Conservation (phyloP, 441 rosid genomes). For the Populus hybrid region DNA sequence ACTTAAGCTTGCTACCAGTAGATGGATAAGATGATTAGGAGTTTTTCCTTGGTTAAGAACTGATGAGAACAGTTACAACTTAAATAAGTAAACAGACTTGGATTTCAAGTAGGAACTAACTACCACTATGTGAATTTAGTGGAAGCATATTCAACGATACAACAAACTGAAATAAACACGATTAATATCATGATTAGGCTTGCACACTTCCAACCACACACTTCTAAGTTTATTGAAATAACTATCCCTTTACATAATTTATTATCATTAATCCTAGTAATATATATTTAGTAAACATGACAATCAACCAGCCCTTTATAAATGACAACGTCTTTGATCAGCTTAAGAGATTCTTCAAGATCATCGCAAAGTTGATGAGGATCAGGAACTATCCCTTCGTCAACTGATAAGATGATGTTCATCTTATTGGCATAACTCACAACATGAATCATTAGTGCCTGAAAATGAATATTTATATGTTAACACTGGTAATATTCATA, state of each 20-base stretch:
- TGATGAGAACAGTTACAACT: no score
- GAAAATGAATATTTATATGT: neutral
- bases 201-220: neutral
- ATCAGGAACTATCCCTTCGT: constrained; percentile 31
- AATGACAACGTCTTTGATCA: constrained; percentile 26
- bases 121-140: no score
- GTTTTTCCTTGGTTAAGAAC: no score
- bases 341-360: constrained; percentile 27
- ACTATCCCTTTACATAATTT: neutral
- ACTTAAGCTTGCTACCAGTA: neutral
- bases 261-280: neutral
- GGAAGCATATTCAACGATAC: no score
- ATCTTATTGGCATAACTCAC: constrained; percentile 39
- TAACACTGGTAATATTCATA: neutral
- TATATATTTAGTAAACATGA: neutral
- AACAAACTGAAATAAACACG: no score
- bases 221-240: neutral
- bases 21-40: no score
- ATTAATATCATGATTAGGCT: neutral
- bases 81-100: no score
- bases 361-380: constrained; percentile 37
- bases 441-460: constrained; percentile 41
- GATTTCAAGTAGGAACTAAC: no score
- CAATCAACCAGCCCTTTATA: neutral
- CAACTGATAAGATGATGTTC: constrained; percentile 32